These are phyloP conservation scores for Reticulascus tulasneorum DNA, from an alignment of 2,329 filamentous ascomycete genomes.

Conservation along the genomic window DNA sequence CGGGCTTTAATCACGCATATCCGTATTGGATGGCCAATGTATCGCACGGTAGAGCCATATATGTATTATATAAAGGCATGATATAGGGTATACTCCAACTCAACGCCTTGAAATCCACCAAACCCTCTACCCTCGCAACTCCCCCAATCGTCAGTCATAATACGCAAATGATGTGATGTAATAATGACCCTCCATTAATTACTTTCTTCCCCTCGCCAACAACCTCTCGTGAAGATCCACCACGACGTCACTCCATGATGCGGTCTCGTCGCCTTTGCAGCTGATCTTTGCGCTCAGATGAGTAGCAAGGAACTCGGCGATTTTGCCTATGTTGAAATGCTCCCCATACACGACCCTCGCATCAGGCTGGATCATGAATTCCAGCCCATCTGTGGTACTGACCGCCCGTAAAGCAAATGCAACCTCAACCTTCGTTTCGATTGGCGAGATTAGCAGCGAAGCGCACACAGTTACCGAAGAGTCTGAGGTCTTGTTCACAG, in stretches of 20 bases:
- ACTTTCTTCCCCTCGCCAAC: conserved; percentile 52
- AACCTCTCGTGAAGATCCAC: conserved; percentile 53
- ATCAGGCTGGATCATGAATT: conserved; percentile 48
- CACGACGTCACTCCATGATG: conserved; percentile 51
- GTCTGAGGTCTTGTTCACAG: conserved; percentile 60
- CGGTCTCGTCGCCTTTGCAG: conserved; percentile 24
- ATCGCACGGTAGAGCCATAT: no score
- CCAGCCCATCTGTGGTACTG: conserved; percentile 43
- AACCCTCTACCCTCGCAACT: conserved; percentile 7
- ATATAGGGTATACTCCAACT: conserved; percentile 10
- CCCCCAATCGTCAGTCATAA: conserved; percentile 25
- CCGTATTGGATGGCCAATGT: no score
- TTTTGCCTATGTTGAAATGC: conserved; percentile 69
- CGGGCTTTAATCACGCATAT: no score
- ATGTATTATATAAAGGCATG: not conserved
- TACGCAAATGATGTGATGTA: no score
- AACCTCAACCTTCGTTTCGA: conserved; percentile 67
- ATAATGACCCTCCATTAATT: conserved; percentile 5
- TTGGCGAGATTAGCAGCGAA: conserved; percentile 57
- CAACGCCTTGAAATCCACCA: conserved; percentile 10
- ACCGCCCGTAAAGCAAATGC: conserved; percentile 50
- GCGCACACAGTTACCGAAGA: conserved; percentile 58
- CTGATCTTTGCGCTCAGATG: conserved; percentile 38
- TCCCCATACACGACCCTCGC: conserved; percentile 73
- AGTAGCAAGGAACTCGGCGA: conserved; percentile 65